phyloP scores from a whole-genome alignment of 768 basidiomycete genomes.

The Leucogyrophana mollusca region DNA sequence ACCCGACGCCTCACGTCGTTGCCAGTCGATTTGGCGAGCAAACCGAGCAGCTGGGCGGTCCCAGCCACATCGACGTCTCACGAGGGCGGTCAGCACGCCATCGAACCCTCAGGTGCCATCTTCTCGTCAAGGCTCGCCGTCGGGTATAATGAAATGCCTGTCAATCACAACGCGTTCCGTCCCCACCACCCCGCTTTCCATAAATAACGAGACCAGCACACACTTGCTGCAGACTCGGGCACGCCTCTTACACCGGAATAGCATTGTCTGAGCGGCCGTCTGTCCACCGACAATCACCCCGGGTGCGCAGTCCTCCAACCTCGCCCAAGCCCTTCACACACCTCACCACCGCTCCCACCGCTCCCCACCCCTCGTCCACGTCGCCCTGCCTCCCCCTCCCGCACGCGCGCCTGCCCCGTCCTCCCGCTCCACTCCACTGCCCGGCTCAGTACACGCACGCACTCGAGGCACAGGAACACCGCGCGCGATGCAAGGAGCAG shows the following conservation, averaged over 20 bases:
- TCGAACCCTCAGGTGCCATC: conserved; percentile 36
- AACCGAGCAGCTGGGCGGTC: conserved; percentile 41
- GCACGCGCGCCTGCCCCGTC: too few species aligned
- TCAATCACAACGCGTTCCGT: conserved; percentile 72
- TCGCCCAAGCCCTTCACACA: too few species aligned
- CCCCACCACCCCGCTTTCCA: conserved; percentile 71
- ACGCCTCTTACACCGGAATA: conserved; percentile 62
- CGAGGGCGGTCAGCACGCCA: conserved; percentile 50
- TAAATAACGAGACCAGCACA: conserved; percentile 42
- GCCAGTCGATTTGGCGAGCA: conserved; percentile 47
- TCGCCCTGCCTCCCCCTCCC: too few species aligned
- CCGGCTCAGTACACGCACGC: too few species aligned
- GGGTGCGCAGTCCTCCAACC: too few species aligned
- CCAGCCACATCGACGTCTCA: conserved; percentile 67
- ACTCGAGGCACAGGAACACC: too few species aligned
- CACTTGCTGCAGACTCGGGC: conserved; percentile 60
- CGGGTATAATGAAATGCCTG: conserved; percentile 58
- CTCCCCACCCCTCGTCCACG: too few species aligned
- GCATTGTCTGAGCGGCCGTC: conserved; percentile 61
- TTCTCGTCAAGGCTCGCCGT: conserved; percentile 77
- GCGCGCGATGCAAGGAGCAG: too few species aligned
- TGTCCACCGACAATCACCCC: conserved; percentile 49
- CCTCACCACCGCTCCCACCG: too few species aligned
- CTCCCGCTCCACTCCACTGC: too few species aligned
- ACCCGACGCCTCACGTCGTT: conserved; percentile 64